Percentiles rank a stretch among this genome's conserved stretches.
Evolutionary conservation across 306 rosid species (phyloP).

Genomic region (Carpinus viminea): DNA sequence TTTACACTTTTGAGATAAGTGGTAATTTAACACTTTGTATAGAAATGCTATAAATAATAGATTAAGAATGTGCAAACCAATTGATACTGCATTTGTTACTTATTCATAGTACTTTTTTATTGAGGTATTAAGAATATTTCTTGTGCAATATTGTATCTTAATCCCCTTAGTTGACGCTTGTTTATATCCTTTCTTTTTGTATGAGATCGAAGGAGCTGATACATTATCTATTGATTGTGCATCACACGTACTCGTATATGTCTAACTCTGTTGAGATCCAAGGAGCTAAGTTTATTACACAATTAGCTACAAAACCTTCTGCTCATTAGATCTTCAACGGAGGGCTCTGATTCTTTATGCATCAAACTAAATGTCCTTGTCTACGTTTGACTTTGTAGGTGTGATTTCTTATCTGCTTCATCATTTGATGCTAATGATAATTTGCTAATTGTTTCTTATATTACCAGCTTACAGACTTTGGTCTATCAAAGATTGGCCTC

Average conservation of each 20-base stretch:
- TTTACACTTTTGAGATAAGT: too few species aligned
- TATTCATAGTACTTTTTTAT: background rate
- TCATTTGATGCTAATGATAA: background rate
- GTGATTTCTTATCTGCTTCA: constrained; percentile 2
- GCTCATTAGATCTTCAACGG: background rate
- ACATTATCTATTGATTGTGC: background rate
- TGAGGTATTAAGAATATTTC: background rate
- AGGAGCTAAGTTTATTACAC: background rate
- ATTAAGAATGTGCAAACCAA: background rate
- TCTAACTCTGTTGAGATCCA: too few species aligned
- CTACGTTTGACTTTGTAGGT: background rate
- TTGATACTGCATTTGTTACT: background rate
- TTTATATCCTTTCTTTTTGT: background rate
- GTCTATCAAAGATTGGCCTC: constrained; percentile 13
- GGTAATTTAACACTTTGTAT: background rate
- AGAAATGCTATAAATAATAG: background rate
- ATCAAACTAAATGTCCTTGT: background rate
- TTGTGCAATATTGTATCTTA: background rate
- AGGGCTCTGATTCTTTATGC: constrained; percentile 3
- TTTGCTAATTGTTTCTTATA: background rate
- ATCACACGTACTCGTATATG: too few species aligned
- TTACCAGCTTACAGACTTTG: constrained; percentile 17
- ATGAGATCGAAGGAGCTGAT: background rate
- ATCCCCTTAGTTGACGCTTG: background rate
- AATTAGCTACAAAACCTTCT: background rate